phyloP scores from a whole-genome alignment of 2,329 filamentous ascomycete genomes.

The Epichloe festucae region DNA sequence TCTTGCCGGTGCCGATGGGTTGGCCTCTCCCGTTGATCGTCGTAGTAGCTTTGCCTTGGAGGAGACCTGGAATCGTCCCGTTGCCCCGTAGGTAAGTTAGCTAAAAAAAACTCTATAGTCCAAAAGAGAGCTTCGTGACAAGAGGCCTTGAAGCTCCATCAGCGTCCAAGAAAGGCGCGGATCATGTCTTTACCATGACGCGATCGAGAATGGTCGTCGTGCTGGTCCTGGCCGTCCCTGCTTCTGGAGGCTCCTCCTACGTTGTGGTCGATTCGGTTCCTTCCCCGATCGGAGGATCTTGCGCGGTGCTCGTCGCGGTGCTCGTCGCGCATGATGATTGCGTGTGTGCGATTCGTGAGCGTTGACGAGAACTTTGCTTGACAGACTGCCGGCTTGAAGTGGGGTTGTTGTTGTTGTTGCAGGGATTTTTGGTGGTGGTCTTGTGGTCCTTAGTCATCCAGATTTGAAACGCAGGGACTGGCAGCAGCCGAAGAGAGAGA shows the following conservation, averaged over 20 bases:
- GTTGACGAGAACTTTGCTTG: background rate
- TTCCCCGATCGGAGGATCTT: constrained; percentile 18
- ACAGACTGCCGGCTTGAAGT: background rate
- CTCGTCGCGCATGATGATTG: constrained; percentile 31
- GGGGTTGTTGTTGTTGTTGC: no score
- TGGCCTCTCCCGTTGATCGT: constrained; percentile 19
- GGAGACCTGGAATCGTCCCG: constrained; percentile 32
- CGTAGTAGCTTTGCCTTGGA: constrained; percentile 24
- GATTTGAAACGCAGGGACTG: background rate
- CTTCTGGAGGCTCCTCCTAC: constrained; percentile 7
- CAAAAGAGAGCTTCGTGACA: background rate
- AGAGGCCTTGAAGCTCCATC: constrained; percentile 4
- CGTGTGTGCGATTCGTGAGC: background rate
- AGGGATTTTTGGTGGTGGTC: no score
- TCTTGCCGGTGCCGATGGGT: constrained; percentile 14
- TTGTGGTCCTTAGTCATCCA: background rate
- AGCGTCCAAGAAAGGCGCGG: constrained; percentile 18
- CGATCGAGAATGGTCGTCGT: constrained; percentile 31
- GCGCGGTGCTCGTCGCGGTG: constrained; percentile 24
- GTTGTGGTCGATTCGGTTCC: constrained; percentile 5
- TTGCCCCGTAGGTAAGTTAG: constrained; percentile 33
- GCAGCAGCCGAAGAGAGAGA: no score
- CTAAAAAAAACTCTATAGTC: constrained; percentile 18
- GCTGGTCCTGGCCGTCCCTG: constrained; percentile 12
- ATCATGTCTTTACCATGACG: constrained; percentile 36